These are phyloP conservation scores for Heterobasidion irregulare DNA, from an alignment of 1,284 basidiomycete species.

Conservation along the genomic window DNA sequence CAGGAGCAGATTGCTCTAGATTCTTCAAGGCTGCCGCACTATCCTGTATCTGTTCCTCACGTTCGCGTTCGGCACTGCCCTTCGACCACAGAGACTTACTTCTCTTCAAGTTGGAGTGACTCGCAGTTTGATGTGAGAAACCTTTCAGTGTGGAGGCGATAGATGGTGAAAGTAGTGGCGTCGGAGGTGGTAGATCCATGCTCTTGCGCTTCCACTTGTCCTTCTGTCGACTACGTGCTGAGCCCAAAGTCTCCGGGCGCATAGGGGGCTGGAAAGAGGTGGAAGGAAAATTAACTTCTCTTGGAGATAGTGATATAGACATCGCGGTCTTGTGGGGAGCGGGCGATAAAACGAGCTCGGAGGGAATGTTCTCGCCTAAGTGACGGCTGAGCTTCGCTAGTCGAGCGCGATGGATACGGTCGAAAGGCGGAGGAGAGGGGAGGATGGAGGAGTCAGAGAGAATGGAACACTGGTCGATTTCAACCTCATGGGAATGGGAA, in stretches of 20 bases:
- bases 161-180: background rate
- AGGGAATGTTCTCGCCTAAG: conserved; percentile 30
- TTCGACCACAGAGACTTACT: conserved; percentile 8
- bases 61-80: conserved; percentile 3
- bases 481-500: background rate
- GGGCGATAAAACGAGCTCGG: conserved; percentile 18
- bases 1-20: background rate
- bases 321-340: background rate
- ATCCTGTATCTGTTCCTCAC: background rate
- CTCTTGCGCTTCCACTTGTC: conserved; percentile 2
- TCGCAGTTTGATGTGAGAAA: background rate
- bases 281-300: background rate
- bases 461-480: background rate
- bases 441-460: background rate
- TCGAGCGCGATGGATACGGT: conserved; percentile 19
- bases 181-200: conserved; percentile 3
- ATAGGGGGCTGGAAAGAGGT: background rate
- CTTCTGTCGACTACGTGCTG: background rate
- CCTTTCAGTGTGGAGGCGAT: background rate
- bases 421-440: background rate
- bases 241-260: background rate
- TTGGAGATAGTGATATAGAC: background rate
- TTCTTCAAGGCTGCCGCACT: conserved; percentile 1
- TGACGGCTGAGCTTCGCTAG: conserved; percentile 31
- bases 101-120: background rate